A percentile compares a stretch with the other conserved stretches of the same genome.
Evolutionary conservation across 202 grass and related monocot species (phyloP).

Genomic region (Panicum virgatum): DNA sequence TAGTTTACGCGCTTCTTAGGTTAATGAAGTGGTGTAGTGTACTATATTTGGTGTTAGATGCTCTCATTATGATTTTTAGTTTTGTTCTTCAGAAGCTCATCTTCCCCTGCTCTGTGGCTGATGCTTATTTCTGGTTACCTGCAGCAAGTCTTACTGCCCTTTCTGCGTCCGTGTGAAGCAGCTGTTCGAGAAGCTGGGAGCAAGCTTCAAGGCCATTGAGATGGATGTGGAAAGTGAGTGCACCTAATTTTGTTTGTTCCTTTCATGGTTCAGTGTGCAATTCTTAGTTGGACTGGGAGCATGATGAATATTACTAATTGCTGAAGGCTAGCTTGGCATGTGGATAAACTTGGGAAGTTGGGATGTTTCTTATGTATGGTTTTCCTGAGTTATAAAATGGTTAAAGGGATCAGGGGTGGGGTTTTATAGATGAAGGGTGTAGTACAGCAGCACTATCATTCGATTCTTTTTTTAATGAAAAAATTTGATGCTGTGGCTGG

Average conservation of each 20-base stretch:
- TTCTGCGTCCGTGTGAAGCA: constrained; percentile 58
- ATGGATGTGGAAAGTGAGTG: constrained; percentile 71
- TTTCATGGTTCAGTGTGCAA: background rate
- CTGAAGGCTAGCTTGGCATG: background rate
- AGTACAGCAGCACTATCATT: background rate
- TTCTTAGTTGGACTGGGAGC: background rate
- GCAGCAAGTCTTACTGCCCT: constrained; percentile 67
- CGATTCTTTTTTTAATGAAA: background rate
- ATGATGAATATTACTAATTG: background rate
- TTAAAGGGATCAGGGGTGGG: background rate
- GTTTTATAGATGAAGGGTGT: background rate
- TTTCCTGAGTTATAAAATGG: background rate
- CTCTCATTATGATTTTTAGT: background rate
- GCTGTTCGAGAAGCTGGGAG: constrained; percentile 54
- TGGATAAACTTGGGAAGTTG: background rate
- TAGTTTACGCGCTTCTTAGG: background rate
- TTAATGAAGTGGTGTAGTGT: constrained; percentile 3
- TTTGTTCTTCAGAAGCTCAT: background rate
- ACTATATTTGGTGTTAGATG: background rate
- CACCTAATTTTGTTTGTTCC: background rate
- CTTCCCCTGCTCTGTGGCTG: background rate
- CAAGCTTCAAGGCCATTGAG: constrained; percentile 64
- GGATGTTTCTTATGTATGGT: background rate
- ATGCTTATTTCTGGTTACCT: background rate
- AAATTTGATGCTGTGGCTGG: background rate